Base-by-base conservation (phyloP, 345 rosid genomes). In the Eucalyptus melliodora region DNA sequence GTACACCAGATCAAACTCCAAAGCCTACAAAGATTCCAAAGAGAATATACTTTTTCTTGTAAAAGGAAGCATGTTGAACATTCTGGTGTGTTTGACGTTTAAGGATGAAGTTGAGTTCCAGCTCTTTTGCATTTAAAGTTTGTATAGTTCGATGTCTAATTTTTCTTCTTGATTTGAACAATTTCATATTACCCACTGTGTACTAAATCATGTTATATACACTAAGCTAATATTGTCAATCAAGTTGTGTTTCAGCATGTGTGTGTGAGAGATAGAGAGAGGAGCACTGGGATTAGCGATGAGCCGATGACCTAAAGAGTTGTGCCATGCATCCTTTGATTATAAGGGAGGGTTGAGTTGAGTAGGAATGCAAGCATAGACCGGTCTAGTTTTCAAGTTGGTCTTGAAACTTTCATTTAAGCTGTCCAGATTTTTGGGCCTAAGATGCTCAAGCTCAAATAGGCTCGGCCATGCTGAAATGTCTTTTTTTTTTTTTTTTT, bases 251-350 rank as follows among this genome's bases (percentile, higher is more conserved):
- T 27, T 62, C 0, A 0, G 8, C 16, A 30, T 12, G 69, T 11
- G 16, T 60, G 69, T 27, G 69, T 13, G 4, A 27, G 69, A 30
- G 69, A 30, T 27, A 30, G 69, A 62, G 34, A 62, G 69, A 30
- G 34, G 0, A 60, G 69, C 69, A 27, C 8, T 30, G 0, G 69
- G 34, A 3, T 12, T 62, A 62, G 31, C 1, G 0, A 24, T 10
- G 62, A 56, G 13, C 62, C 1, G 0, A 24, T 10, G 62, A 56
- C 30, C 62, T 24, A 26, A 0, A 56, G 62, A 56, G 62, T 56
- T 24, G 62, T 4, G 30, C 62, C 62, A 1, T 56, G 62, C 7
- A 1, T 56, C 30, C 14, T 56, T 56, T 23, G 62, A 56, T 24
- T 56, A 56, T 24, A 56, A 56, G 27, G 62, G 30, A 56, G 62